Evolutionary conservation across 495 filamentous ascomycete genomes (phyloP).

Genomic region (Hyaloscypha finlandica): DNA sequence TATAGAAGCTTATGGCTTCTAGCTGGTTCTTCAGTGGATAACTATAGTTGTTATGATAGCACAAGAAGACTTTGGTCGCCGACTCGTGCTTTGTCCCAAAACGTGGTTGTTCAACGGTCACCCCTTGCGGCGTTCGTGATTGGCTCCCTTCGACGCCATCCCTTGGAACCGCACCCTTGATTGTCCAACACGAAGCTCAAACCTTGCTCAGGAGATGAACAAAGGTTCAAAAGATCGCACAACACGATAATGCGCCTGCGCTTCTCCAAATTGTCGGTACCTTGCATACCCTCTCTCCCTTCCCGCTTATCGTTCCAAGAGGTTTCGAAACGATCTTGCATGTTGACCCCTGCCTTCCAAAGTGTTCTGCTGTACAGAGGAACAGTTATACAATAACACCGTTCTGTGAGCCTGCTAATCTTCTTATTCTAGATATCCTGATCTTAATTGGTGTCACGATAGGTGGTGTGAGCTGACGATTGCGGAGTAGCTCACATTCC

Average conservation of each 20-base stretch:
- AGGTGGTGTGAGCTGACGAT: conserved; percentile 3
- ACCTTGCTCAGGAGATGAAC: not conserved
- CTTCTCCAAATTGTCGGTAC: not conserved
- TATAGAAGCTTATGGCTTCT: not conserved
- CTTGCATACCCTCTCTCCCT: not conserved
- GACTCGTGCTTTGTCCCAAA: not conserved
- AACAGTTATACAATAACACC: not conserved
- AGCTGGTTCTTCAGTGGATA: not conserved
- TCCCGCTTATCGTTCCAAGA: not conserved
- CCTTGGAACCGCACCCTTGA: conserved; percentile 7
- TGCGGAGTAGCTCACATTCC: conserved; percentile 11
- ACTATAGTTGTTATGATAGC: not conserved
- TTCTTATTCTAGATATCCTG: not conserved
- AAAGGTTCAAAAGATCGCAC: not conserved
- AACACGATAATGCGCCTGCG: not conserved
- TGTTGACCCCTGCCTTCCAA: not conserved
- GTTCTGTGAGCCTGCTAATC: not conserved
- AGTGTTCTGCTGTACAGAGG: not conserved
- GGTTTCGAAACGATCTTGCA: not conserved
- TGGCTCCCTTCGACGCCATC: conserved; percentile 5
- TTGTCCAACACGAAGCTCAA: not conserved
- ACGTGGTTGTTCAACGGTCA: not conserved
- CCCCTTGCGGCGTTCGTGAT: conserved; percentile 1
- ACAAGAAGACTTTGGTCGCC: not conserved
- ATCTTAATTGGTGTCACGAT: not conserved